Base-by-base conservation (phyloP, 768 basidiomycete genomes). In the Gymnopilus junonius region DNA sequence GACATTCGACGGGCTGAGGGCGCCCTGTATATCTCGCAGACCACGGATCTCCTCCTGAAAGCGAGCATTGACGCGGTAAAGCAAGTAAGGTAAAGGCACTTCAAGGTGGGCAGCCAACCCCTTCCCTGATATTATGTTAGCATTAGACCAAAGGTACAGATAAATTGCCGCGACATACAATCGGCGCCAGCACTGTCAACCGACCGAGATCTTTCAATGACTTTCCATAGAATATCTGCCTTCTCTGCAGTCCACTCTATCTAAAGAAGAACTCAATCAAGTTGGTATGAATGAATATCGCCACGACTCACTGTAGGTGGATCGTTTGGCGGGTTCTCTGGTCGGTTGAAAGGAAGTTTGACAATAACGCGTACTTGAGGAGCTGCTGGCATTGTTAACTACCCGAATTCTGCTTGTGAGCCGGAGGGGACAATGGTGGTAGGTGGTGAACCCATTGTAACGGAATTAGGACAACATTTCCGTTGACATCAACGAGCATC, bases 171-270 rank as follows among this genome's bases (percentile, higher is more conserved):
- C 20, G 10, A 82, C 90, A 77, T 70, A 93, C 93, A 95, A 74
- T 95, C 93, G 37, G 91, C 87, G 40, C 86, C 90, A 17, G 86
- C 84, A 57, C 87, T 88, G 64, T 93, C 91, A 29, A 83, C 85
- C 5, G 87, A 83, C 58, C 92, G 83, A 34, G 91, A 92, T 68
- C 86, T 83, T 57, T 92, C 89, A 65, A 95, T 93, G 45, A 92
- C 90, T 74, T 93, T 92, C 93, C 93, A 95, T 8, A 95, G 79
- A 6, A 92, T 85, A 64, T 89, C 89, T 46, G 94, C 93, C 73
- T 94, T 95, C 61, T 94, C 91, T 8, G 85, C 67, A 43, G 84
- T 92, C 93, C 93, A 95, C 79, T 91, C 89, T 73, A 95, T 89
- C 93, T 94, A 69, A 45, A 61, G 63, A 57, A 58, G n/a, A 20